These are phyloP conservation scores for Nannochloropsis salina DNA, from an alignment of 108 stramenopile species.

Conservation along the genomic window DNA sequence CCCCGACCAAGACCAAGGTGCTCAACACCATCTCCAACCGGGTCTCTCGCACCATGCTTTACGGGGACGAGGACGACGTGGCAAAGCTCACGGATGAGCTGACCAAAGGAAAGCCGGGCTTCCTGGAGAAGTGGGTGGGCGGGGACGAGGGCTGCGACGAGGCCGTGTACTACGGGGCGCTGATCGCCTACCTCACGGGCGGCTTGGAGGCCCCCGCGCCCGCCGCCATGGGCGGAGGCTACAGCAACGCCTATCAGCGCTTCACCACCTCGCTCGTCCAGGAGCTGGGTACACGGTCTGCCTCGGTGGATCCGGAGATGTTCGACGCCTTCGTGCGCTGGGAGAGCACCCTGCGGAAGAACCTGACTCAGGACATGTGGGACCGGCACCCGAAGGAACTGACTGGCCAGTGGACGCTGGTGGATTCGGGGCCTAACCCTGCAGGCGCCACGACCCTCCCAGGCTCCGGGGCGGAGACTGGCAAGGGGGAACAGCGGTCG, in stretches of 20 bases:
- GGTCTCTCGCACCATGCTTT: constrained; percentile 36
- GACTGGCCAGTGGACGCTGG: constrained; percentile 33
- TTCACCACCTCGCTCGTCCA: constrained; percentile 31
- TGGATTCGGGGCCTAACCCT: constrained; percentile 15
- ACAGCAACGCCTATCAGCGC: constrained; percentile 41
- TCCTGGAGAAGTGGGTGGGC: background rate
- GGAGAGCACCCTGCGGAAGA: constrained; percentile 33
- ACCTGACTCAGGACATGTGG: constrained; percentile 33
- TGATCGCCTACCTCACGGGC: constrained; percentile 22
- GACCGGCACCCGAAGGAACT: constrained; percentile 33
- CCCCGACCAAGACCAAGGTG: constrained; percentile 26
- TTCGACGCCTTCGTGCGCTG: constrained; percentile 34
- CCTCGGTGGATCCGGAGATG: constrained; percentile 15
- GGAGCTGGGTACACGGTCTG: constrained; percentile 34
- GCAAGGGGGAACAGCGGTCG: background rate
- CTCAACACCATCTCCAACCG: constrained; percentile 34
- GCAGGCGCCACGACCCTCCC: background rate
- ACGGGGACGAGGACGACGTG: constrained; percentile 38
- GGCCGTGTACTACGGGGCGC: constrained; percentile 29
- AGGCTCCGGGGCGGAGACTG: background rate
- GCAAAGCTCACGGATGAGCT: background rate
- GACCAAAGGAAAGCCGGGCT: background rate
- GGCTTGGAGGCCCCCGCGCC: constrained; percentile 23
- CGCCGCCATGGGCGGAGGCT: constrained; percentile 26
- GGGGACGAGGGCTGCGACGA: background rate